Conservation (phyloP, 2,329 filamentous ascomycete genomes). For the Cadophora sp. region DNA sequence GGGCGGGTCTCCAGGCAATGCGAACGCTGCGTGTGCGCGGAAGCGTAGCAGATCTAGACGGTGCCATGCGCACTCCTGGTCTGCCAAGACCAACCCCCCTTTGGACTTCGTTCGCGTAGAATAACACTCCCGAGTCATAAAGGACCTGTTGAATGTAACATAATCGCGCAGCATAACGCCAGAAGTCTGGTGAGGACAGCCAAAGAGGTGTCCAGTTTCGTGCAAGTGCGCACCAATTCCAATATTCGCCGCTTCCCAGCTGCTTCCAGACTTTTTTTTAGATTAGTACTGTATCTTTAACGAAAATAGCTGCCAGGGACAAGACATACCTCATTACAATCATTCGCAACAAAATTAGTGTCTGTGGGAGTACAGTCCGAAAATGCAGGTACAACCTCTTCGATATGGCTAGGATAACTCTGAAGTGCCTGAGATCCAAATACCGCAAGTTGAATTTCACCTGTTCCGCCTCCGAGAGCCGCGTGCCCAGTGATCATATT, state of each 20-base stretch:
- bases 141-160: constrained; percentile 81
- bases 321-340: constrained; percentile 71
- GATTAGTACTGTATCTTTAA: constrained; percentile 14
- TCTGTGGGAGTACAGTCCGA: constrained; percentile 91
- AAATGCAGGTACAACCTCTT: constrained; percentile 89
- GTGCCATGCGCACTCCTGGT: constrained; percentile 92
- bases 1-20: constrained; percentile 76
- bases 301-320: not conserved
- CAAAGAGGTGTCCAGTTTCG: constrained; percentile 88
- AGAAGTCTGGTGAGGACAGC: constrained; percentile 85
- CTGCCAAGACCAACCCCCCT: constrained; percentile 74
- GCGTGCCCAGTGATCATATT: constrained; percentile 81
- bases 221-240: constrained; percentile 93
- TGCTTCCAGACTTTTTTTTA: constrained; percentile 64
- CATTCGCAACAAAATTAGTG: constrained; percentile 79
- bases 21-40: constrained; percentile 88
- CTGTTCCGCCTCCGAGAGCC: constrained; percentile 78
- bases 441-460: constrained; percentile 81
- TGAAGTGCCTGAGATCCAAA: constrained; percentile 94
- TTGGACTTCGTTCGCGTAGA: constrained; percentile 86
- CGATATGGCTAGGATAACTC: constrained; percentile 86
- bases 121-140: constrained; percentile 81
- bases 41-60: constrained; percentile 88
- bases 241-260: constrained; percentile 94
- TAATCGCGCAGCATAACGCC: constrained; percentile 96